Conservation (phyloP, 1,284 basidiomycete genomes). For the Schizophyllum commune region DNA sequence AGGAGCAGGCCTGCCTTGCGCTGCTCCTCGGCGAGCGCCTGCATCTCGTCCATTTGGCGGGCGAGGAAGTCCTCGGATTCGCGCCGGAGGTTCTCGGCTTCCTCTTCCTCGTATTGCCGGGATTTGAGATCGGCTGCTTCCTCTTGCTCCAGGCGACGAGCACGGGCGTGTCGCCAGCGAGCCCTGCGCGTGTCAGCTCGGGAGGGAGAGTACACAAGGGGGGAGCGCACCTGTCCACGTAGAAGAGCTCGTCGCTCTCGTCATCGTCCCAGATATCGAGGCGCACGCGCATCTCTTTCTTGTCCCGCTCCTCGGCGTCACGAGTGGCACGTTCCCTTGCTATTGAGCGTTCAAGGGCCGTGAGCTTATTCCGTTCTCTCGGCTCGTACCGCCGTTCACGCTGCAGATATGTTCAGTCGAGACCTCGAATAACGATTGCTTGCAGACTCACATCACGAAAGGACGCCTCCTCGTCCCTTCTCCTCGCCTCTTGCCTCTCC, state of each 20-base stretch:
- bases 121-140: conserved; percentile 80
- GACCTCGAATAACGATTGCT: conserved; percentile 3
- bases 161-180: conserved; percentile 70
- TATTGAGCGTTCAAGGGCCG: conserved; percentile 67
- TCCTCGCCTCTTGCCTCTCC: conserved; percentile 64
- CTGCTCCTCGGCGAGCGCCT: conserved; percentile 79
- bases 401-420: conserved; percentile 26
- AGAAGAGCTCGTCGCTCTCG: conserved; percentile 81
- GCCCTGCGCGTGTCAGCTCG: conserved; percentile 28
- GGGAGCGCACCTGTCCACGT: conserved; percentile 63
- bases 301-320: conserved; percentile 70
- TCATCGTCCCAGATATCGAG: conserved; percentile 87
- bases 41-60: conserved; percentile 87
- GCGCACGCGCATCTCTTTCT: conserved; percentile 61
- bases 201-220: not conserved
- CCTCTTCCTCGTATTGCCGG: conserved; percentile 72
- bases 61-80: conserved; percentile 87
- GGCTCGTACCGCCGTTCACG: conserved; percentile 78
- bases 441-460: conserved; percentile 68
- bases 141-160: conserved; percentile 61
- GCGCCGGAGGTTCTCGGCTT: conserved; percentile 72
- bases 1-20: conserved; percentile 82
- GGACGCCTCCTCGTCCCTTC: conserved; percentile 73
- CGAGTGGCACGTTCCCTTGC: conserved; percentile 61
- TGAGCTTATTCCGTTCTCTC: conserved; percentile 70